A percentile compares a stretch with the other conserved stretches of the same genome.
phyloP scores from a whole-genome alignment of 352 stramenopile species.

The Phytopythium sindhum region DNA sequence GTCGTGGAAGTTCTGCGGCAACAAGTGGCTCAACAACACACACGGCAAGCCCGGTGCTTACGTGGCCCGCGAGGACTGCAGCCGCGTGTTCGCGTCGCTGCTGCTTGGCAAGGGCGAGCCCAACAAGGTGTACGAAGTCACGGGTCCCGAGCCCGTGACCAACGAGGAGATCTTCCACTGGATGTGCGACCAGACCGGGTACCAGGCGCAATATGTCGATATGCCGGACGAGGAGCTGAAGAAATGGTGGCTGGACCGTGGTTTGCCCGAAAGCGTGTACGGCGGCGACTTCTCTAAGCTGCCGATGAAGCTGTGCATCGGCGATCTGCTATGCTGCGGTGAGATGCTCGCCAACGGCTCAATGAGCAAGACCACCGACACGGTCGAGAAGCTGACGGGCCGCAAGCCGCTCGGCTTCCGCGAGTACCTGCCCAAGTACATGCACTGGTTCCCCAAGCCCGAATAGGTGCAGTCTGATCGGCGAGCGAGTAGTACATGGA shows the following conservation, averaged over 20 bases:
- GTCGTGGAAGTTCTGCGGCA: conserved; percentile 28
- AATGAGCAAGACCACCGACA: conserved; percentile 18
- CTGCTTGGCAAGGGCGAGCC: conserved; percentile 22
- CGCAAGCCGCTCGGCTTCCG: conserved; percentile 17
- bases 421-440: conserved; percentile 23
- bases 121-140: conserved; percentile 26
- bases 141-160: conserved; percentile 13
- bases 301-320: conserved; percentile 28
- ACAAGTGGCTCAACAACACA: conserved; percentile 30
- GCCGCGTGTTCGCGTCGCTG: conserved; percentile 17
- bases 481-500: too few relatives aligned
- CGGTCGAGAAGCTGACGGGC: conserved; percentile 27
- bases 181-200: conserved; percentile 25
- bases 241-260: conserved; percentile 21
- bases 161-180: conserved; percentile 23
- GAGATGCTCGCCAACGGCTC: conserved; percentile 21
- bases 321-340: conserved; percentile 23
- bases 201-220: conserved; percentile 22
- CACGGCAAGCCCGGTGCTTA: conserved; percentile 23
- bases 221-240: conserved; percentile 27
- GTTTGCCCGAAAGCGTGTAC: conserved; percentile 18
- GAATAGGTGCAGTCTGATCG: too few relatives aligned
- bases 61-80: conserved; percentile 21
- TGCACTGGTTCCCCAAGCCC: conserved; percentile 22
- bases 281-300: conserved; percentile 26